phyloP scores from a whole-genome alignment of 441 rosid species.

The Erodium trifolium region DNA sequence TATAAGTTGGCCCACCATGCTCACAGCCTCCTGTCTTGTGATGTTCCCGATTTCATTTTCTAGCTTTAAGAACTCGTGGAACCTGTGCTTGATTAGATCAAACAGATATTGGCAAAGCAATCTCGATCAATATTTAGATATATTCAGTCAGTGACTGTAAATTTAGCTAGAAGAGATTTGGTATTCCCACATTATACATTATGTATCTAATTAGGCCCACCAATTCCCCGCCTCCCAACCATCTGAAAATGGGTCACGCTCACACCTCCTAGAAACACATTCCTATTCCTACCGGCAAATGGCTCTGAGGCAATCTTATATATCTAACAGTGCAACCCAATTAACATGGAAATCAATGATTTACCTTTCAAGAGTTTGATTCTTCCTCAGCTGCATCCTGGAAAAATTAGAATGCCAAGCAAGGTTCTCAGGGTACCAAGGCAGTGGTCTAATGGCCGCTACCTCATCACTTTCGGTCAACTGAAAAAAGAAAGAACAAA shows the following conservation, averaged over 20 bases:
- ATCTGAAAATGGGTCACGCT: background rate
- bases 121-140: background rate
- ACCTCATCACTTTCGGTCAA: conserved; percentile 54
- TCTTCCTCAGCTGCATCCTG: conserved; percentile 82
- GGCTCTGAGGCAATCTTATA: background rate
- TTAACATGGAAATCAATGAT: conserved; percentile 7
- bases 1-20: conserved; percentile 56
- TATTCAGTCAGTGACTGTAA: background rate
- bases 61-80: conserved; percentile 86
- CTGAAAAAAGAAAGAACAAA: conserved; percentile 26
- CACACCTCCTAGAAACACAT: background rate
- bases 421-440: conserved; percentile 85
- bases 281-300: no score
- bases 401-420: conserved; percentile 95
- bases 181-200: no score
- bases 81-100: conserved; percentile 39
- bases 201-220: no score
- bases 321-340: background rate
- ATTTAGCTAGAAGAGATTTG: background rate
- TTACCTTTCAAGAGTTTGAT: conserved; percentile 83
- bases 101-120: conserved; percentile 14
- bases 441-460: conserved; percentile 75
- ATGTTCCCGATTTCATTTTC: conserved; percentile 97
- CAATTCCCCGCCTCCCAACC: no score
- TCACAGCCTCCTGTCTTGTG: conserved; percentile 94